Conservation (phyloP, 2,329 filamentous ascomycete species). For the Alternaria hordeiaustralica region DNA sequence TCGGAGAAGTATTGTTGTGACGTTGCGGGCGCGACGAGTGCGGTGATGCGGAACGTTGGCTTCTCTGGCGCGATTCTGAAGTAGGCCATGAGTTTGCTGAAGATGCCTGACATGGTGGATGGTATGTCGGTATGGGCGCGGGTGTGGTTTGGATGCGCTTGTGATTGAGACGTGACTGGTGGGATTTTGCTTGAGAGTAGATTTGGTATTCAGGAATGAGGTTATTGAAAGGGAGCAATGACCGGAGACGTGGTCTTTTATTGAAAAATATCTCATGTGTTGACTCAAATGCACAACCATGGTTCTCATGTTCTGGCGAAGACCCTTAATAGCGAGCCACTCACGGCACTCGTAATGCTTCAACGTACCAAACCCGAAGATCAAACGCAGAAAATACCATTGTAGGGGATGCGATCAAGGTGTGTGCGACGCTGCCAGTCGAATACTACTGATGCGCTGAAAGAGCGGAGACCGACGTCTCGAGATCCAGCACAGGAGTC, state of each 20-base stretch:
- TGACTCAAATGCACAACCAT: not conserved
- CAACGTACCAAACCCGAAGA: not conserved
- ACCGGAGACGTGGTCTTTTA: not conserved
- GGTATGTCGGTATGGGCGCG: not conserved
- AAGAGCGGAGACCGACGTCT: not conserved
- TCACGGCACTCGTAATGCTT: not conserved
- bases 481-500: not conserved
- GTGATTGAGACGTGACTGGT: not conserved
- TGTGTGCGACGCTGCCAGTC: not conserved
- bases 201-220: not conserved
- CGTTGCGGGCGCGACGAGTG: not conserved
- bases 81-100: not conserved
- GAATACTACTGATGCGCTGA: not conserved
- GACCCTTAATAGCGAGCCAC: not conserved
- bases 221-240: fast-evolving
- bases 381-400: not conserved
- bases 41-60: not conserved
- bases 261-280: not conserved
- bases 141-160: not conserved
- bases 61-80: not conserved
- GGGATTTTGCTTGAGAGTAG: not conserved
- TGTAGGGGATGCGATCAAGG: not conserved
- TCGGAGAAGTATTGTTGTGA: not conserved
- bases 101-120: not conserved
- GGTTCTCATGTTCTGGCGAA: not conserved